Conservation (phyloP, 257 asterid genomes). For the Nyctanthes arbortristis region DNA sequence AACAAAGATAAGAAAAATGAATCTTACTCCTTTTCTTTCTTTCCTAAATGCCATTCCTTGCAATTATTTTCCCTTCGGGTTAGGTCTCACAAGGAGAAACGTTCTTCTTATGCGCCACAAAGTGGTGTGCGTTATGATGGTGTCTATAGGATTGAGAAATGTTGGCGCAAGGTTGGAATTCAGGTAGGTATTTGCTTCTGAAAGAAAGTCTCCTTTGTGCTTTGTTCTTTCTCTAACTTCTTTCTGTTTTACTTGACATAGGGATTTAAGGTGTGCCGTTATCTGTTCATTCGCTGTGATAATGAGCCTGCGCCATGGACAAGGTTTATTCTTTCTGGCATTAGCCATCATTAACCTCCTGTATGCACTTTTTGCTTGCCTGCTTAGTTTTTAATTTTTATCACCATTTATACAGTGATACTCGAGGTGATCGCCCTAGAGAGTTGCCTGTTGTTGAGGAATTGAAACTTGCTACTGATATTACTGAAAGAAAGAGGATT, state of each 20-base stretch:
- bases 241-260: constrained; percentile 26
- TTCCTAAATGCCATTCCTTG: constrained; percentile 2
- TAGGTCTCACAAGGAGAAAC: constrained; percentile 85
- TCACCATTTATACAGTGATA: constrained; percentile 51
- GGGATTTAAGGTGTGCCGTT: constrained; percentile 86
- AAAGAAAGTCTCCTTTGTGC: constrained; percentile 3
- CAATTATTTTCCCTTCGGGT: constrained; percentile 7
- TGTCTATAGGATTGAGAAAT: constrained; percentile 84
- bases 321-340: constrained; percentile 40
- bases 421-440: constrained; percentile 77
- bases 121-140: constrained; percentile 91
- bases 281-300: constrained; percentile 95
- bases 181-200: constrained; percentile 42
- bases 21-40: neutral
- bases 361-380: neutral
- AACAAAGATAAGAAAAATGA: constrained; percentile 2
- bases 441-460: constrained; percentile 64
- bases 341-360: constrained; percentile 4
- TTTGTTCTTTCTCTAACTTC: constrained; percentile 15
- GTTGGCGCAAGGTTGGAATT: constrained; percentile 83
- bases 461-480: constrained; percentile 54
- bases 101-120: constrained; percentile 83
- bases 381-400: constrained; percentile 19
- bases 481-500: constrained; percentile 58
- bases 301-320: constrained; percentile 98